Evolutionary conservation across 192 early-diverging fungal genomes (phyloP), one percentile per base, ranked within the genome.

Genomic region (Umbelopsis vinacea): DNA sequence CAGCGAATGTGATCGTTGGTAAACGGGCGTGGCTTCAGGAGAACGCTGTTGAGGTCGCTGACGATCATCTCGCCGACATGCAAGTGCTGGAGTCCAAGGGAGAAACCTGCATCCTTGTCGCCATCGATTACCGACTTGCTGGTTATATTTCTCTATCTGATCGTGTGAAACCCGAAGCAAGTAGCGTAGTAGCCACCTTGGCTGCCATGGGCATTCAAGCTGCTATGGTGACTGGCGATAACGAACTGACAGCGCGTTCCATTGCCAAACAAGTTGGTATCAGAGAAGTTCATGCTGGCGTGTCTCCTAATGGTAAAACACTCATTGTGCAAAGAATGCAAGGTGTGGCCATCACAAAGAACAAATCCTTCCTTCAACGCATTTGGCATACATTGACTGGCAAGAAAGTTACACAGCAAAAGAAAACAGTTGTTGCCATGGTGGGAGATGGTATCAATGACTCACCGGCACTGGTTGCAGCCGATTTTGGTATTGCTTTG

Each of bases 371-470:
- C 37, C 6, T 38, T 19, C 35, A 23, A 22, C 46, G 52, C 63
- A 10, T 19, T 7, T 1, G 15, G 24, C 6, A 33, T 8, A 26
- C 40, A 12, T 17, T 70, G 5, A 68, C 67, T 71, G 52, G 54
- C 24, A 33, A 17, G 24, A 38, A 52, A 5, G 40, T 1, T 21
- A 17, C 52, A 55, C 2, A 22, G 9, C 4, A 50, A 72, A 54
- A 52, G 67, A 67, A 21, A 4, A 82, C 84, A 15, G 76, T 88
- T 68, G 92, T 96, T 0, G 97, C 96, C 6, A 96, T 98, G 93
- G 92, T 97, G 2, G 97, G 97, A 15, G 97, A 99, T 76, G 97
- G 97, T 45, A 90, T 97, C 75, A 99, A 99, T 70, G 97, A 99
- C 71, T 93, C 95, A 9, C 95, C 95, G 22, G 92, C 94, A 10